Percentiles rank a stretch among this genome's conserved stretches.
phyloP scores from a whole-genome alignment of 176 grass and related monocot genomes.

The Rhynchospora pubera region DNA sequence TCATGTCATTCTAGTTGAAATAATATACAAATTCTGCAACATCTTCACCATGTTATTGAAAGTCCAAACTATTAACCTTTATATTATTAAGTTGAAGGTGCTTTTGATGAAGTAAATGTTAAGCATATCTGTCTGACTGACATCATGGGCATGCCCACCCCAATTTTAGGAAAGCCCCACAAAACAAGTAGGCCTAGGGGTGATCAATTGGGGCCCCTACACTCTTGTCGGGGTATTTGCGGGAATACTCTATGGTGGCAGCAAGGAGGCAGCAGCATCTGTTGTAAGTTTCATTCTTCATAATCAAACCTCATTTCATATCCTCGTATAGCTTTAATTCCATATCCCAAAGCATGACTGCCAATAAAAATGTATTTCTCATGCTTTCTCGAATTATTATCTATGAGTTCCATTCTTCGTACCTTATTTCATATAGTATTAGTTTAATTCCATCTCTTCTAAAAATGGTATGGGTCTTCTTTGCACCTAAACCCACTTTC shows the following conservation, averaged over 20 bases:
- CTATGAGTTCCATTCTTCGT: neutral
- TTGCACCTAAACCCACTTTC: neutral
- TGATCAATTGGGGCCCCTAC: constrained; percentile 59
- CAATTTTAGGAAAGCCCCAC: neutral
- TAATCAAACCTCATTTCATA: neutral
- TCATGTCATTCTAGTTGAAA: too few species aligned
- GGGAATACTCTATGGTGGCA: constrained; percentile 75
- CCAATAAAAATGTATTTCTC: too few species aligned
- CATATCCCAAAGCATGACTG: too few species aligned
- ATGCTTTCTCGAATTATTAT: too few species aligned
- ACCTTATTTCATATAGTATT: neutral
- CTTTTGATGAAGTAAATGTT: neutral
- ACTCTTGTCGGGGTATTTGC: constrained; percentile 77
- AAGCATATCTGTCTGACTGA: neutral
- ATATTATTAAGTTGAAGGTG: too few species aligned
- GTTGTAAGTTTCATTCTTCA: constrained; percentile 39
- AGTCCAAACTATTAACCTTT: too few species aligned
- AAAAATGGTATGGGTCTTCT: neutral
- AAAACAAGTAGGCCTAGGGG: constrained; percentile 27
- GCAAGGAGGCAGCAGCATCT: constrained; percentile 64
- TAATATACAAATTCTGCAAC: neutral
- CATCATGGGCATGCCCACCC: neutral
- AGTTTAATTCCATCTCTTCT: neutral
- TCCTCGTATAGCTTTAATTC: neutral
- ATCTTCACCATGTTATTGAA: neutral